Percentiles rank a stretch among this genome's conserved stretches.
Conservation (phyloP, 2,329 filamentous ascomycete species). For the Ophiostoma ulmi region DNA sequence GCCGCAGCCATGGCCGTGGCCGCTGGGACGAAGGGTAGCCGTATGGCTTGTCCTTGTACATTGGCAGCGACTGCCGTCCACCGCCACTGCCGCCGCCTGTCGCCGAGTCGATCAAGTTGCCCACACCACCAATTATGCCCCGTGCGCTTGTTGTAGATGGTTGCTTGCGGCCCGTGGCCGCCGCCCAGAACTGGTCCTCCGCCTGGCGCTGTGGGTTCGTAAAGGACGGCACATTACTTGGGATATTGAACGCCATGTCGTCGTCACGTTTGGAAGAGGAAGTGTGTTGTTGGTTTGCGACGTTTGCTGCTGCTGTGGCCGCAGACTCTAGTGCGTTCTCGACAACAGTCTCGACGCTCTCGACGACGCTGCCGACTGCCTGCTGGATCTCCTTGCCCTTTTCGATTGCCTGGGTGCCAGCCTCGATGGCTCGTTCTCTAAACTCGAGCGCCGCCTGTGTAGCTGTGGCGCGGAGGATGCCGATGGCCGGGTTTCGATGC, state of each 20-base stretch:
- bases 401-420: slow-evolving; percentile 45
- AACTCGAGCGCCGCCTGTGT: slow-evolving; percentile 43
- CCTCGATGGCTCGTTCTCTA: slow-evolving; percentile 46
- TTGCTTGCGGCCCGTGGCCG: slow-evolving; percentile 34
- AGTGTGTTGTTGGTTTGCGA: slow-evolving; percentile 23
- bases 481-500: slow-evolving; percentile 36
- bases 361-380: slow-evolving; percentile 29
- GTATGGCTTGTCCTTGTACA: slow-evolving; percentile 99
- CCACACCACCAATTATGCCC: slow-evolving; percentile 57
- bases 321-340: slow-evolving; percentile 19
- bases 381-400: slow-evolving; percentile 36
- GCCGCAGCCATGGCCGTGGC: slow-evolving; percentile 55
- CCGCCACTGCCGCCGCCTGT: slow-evolving; percentile 24
- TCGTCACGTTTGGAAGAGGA: slow-evolving; percentile 21
- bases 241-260: slow-evolving; percentile 62
- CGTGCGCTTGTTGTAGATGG: not conserved
- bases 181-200: slow-evolving; percentile 63
- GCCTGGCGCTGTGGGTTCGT: slow-evolving; percentile 57
- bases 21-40: slow-evolving; percentile 58
- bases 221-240: slow-evolving; percentile 66
- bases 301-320: not conserved
- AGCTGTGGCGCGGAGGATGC: slow-evolving; percentile 47
- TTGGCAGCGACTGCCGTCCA: slow-evolving; percentile 58
- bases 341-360: slow-evolving; percentile 21
- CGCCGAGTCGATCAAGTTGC: slow-evolving; percentile 57